A percentile compares a stretch with the other conserved stretches of the same genome.
Evolutionary conservation across 1,284 basidiomycete genomes (phyloP).

Genomic region (Cerrena zonata): DNA sequence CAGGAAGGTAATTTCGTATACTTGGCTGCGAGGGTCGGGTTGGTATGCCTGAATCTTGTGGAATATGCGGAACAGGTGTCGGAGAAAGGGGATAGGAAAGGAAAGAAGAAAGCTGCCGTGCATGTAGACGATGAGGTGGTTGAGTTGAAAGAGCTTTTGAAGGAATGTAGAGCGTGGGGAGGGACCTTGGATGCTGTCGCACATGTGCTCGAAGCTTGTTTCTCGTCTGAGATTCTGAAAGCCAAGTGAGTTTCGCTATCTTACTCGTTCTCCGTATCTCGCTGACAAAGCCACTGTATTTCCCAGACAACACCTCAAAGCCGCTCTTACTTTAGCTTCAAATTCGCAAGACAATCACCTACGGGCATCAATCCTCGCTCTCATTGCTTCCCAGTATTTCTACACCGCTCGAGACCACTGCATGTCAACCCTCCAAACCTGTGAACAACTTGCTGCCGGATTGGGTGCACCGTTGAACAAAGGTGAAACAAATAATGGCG

Average conservation of each 20-base stretch:
- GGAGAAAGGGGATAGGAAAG: slow-evolving; percentile 4
- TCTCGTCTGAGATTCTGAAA: slow-evolving; percentile 49
- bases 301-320: slow-evolving; percentile 53
- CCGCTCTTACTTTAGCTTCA: slow-evolving; percentile 52
- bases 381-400: slow-evolving; percentile 63
- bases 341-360: slow-evolving; percentile 62
- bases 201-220: slow-evolving; percentile 47
- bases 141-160: slow-evolving; percentile 34
- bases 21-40: slow-evolving; percentile 53
- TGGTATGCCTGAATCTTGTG: slow-evolving; percentile 43
- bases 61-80: neutral
- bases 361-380: slow-evolving; percentile 59
- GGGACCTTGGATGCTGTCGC: slow-evolving; percentile 53
- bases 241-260: slow-evolving; percentile 44
- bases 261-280: neutral
- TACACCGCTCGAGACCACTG: slow-evolving; percentile 67
- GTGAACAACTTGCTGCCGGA: slow-evolving; percentile 63
- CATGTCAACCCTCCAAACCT: slow-evolving; percentile 53
- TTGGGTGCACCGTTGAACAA: slow-evolving; percentile 48
- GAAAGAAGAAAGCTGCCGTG: slow-evolving; percentile 13
- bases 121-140: slow-evolving; percentile 18
- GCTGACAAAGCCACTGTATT: neutral
- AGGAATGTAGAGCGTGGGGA: slow-evolving; percentile 42
- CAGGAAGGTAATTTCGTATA: slow-evolving; percentile 48
- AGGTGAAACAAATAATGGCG: slow-evolving; percentile 19